These are phyloP conservation scores for Nakazawaea populi DNA, from an alignment of 805 yeast species.

Conservation along the genomic window DNA sequence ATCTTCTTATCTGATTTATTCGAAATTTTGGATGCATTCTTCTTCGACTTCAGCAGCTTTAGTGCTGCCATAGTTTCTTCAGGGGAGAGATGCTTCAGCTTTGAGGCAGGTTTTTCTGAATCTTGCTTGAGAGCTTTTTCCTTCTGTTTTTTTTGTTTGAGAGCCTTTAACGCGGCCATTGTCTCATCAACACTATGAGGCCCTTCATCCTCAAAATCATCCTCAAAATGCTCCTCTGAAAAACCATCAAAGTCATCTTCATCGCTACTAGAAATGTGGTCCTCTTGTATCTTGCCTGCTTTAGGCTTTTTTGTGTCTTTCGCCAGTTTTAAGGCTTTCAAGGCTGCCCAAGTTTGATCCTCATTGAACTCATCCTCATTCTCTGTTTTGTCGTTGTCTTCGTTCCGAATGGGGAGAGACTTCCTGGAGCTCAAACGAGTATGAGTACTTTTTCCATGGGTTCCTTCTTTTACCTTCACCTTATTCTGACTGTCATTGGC, in stretches of 20 bases:
- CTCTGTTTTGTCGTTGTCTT: slow-evolving; percentile 18
- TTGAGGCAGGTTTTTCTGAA: neutral
- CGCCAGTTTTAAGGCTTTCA: slow-evolving; percentile 19
- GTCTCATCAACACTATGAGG: slow-evolving; percentile 36
- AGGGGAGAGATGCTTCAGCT: slow-evolving; percentile 25
- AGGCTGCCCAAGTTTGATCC: slow-evolving; percentile 23
- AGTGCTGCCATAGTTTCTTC: slow-evolving; percentile 30
- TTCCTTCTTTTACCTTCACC: neutral
- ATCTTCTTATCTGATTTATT: slow-evolving; percentile 14
- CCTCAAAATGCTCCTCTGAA: slow-evolving; percentile 18
- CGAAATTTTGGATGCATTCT: slow-evolving; percentile 8
- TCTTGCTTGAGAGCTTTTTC: neutral
- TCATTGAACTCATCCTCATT: slow-evolving; percentile 15
- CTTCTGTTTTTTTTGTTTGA: slow-evolving; percentile 26
- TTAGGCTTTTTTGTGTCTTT: slow-evolving; percentile 14
- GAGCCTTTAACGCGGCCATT: slow-evolving; percentile 35
- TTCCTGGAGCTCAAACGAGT: slow-evolving; percentile 15
- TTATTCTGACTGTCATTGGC: neutral
- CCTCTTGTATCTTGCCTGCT: too few species aligned
- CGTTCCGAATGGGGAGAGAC: slow-evolving; percentile 13
- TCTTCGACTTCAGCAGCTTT: slow-evolving; percentile 8
- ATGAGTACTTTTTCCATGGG: slow-evolving; percentile 13
- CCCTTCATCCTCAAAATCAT: slow-evolving; percentile 14
- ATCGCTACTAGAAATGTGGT: neutral
- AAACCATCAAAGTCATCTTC: slow-evolving; percentile 16